Conservation (phyloP, 2,329 filamentous ascomycete genomes). For the Colletotrichum brevisporum region DNA sequence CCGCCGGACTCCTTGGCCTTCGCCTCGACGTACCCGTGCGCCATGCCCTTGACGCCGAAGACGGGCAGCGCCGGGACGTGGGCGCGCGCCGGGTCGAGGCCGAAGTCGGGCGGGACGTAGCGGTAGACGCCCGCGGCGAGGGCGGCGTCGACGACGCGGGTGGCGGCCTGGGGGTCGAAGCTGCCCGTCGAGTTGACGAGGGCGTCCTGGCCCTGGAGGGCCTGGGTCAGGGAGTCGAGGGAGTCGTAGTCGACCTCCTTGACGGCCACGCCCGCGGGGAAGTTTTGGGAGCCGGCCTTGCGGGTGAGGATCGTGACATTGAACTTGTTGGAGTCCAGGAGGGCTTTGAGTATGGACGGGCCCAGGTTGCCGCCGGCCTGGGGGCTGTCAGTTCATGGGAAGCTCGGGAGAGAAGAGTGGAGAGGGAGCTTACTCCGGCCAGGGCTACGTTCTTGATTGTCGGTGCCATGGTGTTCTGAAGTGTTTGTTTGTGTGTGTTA, state of each 20-base stretch:
- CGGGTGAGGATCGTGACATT: slow-evolving; percentile 70
- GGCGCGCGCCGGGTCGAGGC: slow-evolving; percentile 50
- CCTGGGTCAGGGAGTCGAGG: slow-evolving; percentile 61
- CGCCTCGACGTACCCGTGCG: slow-evolving; percentile 42
- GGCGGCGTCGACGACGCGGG: slow-evolving; percentile 68
- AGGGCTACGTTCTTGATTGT: slow-evolving; percentile 55
- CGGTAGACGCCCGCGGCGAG: slow-evolving; percentile 72
- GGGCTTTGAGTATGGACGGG: slow-evolving; percentile 47
- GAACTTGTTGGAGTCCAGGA: slow-evolving; percentile 51
- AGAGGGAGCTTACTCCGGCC: slow-evolving; percentile 48
- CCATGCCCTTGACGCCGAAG: slow-evolving; percentile 41
- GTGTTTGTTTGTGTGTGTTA: neutral
- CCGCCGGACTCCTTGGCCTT: slow-evolving; percentile 43
- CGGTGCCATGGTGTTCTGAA: slow-evolving; percentile 23
- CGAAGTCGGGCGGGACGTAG: slow-evolving; percentile 74
- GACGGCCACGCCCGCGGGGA: slow-evolving; percentile 56
- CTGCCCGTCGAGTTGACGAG: slow-evolving; percentile 57
- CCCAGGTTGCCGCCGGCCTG: slow-evolving; percentile 53
- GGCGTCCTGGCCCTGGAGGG: slow-evolving; percentile 70
- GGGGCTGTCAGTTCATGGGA: neutral
- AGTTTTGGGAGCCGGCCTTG: slow-evolving; percentile 52
- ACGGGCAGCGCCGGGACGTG: slow-evolving; percentile 40
- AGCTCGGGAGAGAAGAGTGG: neutral
- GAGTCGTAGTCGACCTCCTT: slow-evolving; percentile 64
- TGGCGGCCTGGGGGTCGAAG: slow-evolving; percentile 56